A percentile compares a stretch with the other conserved stretches of the same genome.
Evolutionary conservation across 345 rosid species (phyloP).

Genomic region (Linum lewisii): DNA sequence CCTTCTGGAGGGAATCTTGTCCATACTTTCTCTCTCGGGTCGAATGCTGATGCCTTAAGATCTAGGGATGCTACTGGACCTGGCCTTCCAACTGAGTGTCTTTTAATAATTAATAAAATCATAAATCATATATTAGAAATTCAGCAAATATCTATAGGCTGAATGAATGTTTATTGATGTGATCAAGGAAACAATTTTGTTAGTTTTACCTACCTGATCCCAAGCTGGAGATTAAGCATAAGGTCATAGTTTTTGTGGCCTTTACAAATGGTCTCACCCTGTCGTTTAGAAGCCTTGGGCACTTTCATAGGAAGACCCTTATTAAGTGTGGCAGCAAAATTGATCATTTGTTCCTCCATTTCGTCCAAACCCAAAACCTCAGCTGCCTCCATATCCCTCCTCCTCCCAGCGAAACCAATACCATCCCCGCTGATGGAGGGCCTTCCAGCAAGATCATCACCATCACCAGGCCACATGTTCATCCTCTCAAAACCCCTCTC

Average conservation of each 20-base stretch:
- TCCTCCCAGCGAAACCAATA: conserved; percentile 29
- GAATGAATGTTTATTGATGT: too few species aligned
- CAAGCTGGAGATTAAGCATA: conserved; percentile 95
- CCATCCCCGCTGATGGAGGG: conserved; percentile 11
- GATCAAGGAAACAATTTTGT: too few species aligned
- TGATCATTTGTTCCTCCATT: conserved; percentile 19
- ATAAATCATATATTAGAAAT: conserved; percentile 1
- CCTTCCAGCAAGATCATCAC: not conserved
- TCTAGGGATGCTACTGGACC: conserved; percentile 84
- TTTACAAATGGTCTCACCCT: conserved; percentile 78
- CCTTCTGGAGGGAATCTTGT: conserved; percentile 93
- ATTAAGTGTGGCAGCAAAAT: conserved; percentile 25
- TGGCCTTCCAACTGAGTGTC: conserved; percentile 91
- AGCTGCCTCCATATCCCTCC: conserved; percentile 34
- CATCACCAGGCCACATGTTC: conserved; percentile 1
- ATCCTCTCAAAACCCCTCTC: conserved; percentile 10
- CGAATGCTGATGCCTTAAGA: conserved; percentile 79
- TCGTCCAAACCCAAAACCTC: conserved; percentile 33
- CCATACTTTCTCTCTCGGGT: conserved; percentile 95
- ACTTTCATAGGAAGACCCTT: conserved; percentile 22
- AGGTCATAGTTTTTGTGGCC: conserved; percentile 96
- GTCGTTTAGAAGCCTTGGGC: conserved; percentile 51
- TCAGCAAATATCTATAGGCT: too few species aligned
- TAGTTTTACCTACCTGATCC: conserved; percentile 54
- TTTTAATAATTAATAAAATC: conserved; percentile 15